Evolutionary conservation across 2,329 filamentous ascomycete species (phyloP), one percentile per base, ranked within the genome.

Genomic region (Cladobotryum protrusum): DNA sequence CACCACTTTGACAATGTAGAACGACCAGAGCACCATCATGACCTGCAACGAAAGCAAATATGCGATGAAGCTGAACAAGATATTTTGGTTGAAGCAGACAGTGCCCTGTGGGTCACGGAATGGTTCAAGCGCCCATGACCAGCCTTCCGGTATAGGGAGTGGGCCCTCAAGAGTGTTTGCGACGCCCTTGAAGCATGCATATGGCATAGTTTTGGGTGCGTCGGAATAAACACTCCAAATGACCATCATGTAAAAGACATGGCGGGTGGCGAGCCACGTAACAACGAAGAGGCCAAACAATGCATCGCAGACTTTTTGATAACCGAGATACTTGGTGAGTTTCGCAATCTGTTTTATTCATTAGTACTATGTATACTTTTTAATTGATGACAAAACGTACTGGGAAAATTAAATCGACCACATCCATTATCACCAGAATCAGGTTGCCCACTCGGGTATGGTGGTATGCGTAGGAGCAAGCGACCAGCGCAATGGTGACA

Each of bases 361-460:
- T 29, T 29, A 29, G 24, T 9, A 9, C 2, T 9, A 2, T 6
- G 2, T 2, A 29, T 29, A 8, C 24, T 9, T 29, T 29, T 29
- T 9, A 29, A 29, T 29, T 8, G 20, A 37, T 14, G 12, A 37
- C 32, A 39, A 8, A 24, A 37, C 85, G 65, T 74, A 96, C 89
- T 43, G 92, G 87, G 43, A 99, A 77, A 53, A 96, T 77, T 47
- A 96, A 77, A 63, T 99, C 93, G 39, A 95, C 88, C 47, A 95
- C 77, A 63, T 99, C 93, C 90, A 97, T 97, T 56, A 95, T 77
- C 48, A 89, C 86, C 45, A 99, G 73, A 54, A 97, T 90, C 45
- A 95, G 77, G 62, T 92, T 93, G 52, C 89, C 92, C 19, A 96
- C 89, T 44, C 88, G 85, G 50, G 86, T 95, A 63, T 89, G 84